Evolutionary conservation across 768 basidiomycete species (phyloP).

Genomic region (Tulasnella sp.): DNA sequence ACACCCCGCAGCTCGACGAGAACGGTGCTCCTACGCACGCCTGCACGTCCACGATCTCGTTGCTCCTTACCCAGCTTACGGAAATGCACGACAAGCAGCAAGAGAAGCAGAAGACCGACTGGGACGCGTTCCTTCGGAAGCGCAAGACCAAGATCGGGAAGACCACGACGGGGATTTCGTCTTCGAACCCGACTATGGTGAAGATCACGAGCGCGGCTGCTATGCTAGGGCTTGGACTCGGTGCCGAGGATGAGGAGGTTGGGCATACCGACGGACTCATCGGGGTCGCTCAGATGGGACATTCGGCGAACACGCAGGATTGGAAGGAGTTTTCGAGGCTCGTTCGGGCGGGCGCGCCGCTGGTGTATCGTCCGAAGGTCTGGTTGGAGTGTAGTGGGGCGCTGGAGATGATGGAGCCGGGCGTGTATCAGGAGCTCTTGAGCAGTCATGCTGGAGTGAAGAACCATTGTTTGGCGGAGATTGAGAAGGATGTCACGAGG

Average conservation of each 20-base stretch:
- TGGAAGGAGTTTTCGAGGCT: conserved; percentile 68
- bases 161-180: conserved; percentile 24
- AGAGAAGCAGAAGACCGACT: conserved; percentile 53
- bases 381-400: conserved; percentile 94
- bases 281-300: conserved; percentile 81
- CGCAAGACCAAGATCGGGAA: conserved; percentile 32
- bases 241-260: conserved; percentile 45
- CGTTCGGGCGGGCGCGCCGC: conserved; percentile 76
- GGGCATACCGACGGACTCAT: conserved; percentile 76
- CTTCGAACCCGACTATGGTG: conserved; percentile 19
- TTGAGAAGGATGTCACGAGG: conserved; percentile 90
- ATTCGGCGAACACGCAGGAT: conserved; percentile 57
- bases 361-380: conserved; percentile 75
- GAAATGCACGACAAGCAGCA: conserved; percentile 77
- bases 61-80: conserved; percentile 63
- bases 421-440: conserved; percentile 78
- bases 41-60: conserved; percentile 61
- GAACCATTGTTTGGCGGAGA: conserved; percentile 45
- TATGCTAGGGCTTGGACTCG: conserved; percentile 39
- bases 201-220: conserved; percentile 38
- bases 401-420: conserved; percentile 84
- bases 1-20: background rate
- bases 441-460: conserved; percentile 27
- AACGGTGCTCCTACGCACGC: conserved; percentile 58
- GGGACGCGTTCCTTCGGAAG: conserved; percentile 74